A percentile compares a stretch with the other conserved stretches of the same genome.
Evolutionary conservation across 148 eudicot genomes (phyloP).

Genomic region (Tetragonia tetragonoides): DNA sequence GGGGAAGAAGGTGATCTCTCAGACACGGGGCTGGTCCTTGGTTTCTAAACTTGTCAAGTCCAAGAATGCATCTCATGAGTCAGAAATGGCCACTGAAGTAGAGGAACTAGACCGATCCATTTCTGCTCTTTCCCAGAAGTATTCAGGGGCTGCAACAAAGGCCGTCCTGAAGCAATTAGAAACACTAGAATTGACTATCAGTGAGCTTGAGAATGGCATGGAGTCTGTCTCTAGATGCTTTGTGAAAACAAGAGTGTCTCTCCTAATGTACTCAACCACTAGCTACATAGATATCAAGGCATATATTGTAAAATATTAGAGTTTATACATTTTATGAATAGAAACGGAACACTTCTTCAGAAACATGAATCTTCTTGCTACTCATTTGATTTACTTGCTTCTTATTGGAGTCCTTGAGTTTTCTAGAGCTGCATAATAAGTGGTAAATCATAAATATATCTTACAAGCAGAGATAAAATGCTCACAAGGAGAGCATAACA

Average conservation of each 20-base stretch:
- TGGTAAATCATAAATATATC: too few species aligned
- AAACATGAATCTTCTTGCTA: background rate
- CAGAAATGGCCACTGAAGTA: constrained; percentile 9
- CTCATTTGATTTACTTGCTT: background rate
- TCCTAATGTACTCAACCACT: background rate
- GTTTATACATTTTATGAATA: background rate
- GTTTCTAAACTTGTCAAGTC: constrained; percentile 32
- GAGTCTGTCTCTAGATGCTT: background rate
- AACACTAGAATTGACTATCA: background rate
- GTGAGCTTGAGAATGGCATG: background rate
- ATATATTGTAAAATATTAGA: background rate
- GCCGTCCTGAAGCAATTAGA: constrained; percentile 9
- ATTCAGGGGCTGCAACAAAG: background rate
- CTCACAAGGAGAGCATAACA: too few species aligned
- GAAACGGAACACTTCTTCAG: background rate
- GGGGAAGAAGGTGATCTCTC: constrained; percentile 23
- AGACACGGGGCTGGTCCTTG: constrained; percentile 33
- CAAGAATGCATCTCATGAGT: background rate
- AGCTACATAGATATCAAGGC: background rate
- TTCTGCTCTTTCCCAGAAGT: background rate
- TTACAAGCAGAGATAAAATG: too few species aligned
- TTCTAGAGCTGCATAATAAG: too few species aligned
- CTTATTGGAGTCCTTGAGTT: too few species aligned
- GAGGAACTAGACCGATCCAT: constrained; percentile 26
- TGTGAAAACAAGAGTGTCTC: background rate